Evolutionary conservation across 345 rosid genomes (phyloP), one percentile per base, ranked within the genome.

Genomic region (Atalantia buxifolia): DNA sequence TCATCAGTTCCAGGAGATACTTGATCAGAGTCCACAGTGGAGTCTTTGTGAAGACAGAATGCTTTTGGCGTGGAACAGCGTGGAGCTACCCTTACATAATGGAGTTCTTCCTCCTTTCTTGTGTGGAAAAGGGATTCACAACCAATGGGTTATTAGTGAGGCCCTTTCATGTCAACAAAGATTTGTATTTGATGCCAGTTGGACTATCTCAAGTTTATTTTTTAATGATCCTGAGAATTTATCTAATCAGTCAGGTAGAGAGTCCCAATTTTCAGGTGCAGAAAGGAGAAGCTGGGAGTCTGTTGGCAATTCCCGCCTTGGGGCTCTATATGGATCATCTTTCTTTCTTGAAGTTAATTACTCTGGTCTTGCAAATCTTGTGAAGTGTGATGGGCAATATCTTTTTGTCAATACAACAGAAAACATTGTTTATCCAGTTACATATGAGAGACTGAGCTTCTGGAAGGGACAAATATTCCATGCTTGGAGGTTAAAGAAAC

Each of bases 51-150:
- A 90, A 42, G 80, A 83, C 77, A 90, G 77, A 79, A 80, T 88
- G 89, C 80, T 92, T 45, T 66, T 88, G 83, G 99, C 98, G 4
- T 96, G 98, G 99, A 96, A 91, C 83, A 87, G 80, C 40, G 76
- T 83, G 27, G 87, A 83, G 66, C 3, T 77, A 18, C 93, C 95
- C 27, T 86, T 92, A 69, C 88, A 94, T 62, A 84, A 88, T 71
- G 97, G 93, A 66, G 92, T 90, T 8, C 85, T 92, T 79, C 99
- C 99, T 50, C 97, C 98, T 61, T 96, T 96, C 82, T 80, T 96
- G 76, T 91, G 79, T 65, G 92, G 91, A 66, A 90, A 89, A 76
- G 95, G 95, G 68, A 85, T 85, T 76, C 84, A 91, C 72, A 86
- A 84, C 60, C 88, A 78, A 64, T 94, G 97, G 98, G 76, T 92